A percentile compares a stretch with the other conserved stretches of the same genome.
Conservation (phyloP, 2,329 filamentous ascomycete genomes). For the Cladosporium austrohemisphaericum region DNA sequence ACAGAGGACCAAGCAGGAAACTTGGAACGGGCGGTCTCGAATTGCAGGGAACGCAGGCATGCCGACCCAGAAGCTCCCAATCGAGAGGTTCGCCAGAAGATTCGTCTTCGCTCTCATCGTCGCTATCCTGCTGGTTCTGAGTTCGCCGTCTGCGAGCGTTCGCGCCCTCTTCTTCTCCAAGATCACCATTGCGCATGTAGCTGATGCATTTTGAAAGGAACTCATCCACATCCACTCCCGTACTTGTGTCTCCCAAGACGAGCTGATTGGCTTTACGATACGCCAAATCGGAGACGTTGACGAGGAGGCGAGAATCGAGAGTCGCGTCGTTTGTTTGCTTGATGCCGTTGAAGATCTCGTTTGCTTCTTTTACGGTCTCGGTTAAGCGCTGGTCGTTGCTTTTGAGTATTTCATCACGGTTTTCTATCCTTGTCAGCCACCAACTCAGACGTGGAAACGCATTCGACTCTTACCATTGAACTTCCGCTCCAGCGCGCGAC, state of each 20-base stretch:
- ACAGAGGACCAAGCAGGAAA: constrained; percentile 84
- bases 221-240: constrained; percentile 83
- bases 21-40: constrained; percentile 72
- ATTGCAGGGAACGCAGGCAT: constrained; percentile 70
- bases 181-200: constrained; percentile 70
- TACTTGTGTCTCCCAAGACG: constrained; percentile 66
- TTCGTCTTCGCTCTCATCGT: constrained; percentile 58
- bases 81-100: constrained; percentile 75
- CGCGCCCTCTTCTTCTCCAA: constrained; percentile 47
- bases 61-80: constrained; percentile 78
- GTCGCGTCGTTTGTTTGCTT: constrained; percentile 84
- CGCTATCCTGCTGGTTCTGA: constrained; percentile 16
- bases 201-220: constrained; percentile 86
- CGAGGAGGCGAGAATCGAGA: constrained; percentile 81
- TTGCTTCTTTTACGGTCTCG: constrained; percentile 31
- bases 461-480: constrained; percentile 50
- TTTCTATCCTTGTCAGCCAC: constrained; percentile 50
- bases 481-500: constrained; percentile 63
- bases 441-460: neutral
- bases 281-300: constrained; percentile 74
- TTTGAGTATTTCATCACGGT: constrained; percentile 66
- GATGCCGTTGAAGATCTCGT: constrained; percentile 63
- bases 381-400: constrained; percentile 49
- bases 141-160: constrained; percentile 21
- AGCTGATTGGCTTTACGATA: constrained; percentile 74